phyloP scores from a whole-genome alignment of 2,329 filamentous ascomycete species.

The Gnomoniopsis smithogilvyi region DNA sequence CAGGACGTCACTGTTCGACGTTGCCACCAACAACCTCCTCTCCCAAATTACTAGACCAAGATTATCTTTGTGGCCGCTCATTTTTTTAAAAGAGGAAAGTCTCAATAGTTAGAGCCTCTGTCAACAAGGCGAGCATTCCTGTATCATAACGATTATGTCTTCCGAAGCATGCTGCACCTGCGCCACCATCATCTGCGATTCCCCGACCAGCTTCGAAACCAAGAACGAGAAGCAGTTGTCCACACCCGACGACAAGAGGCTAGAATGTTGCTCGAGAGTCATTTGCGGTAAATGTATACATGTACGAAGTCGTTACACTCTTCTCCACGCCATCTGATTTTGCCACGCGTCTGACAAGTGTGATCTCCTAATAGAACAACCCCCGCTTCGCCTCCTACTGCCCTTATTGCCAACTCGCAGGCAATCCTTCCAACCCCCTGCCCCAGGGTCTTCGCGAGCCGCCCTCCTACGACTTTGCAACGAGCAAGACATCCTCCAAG shows the following conservation, averaged over 20 bases:
- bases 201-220: slow-evolving; percentile 48
- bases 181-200: slow-evolving; percentile 55
- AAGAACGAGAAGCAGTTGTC: slow-evolving; percentile 59
- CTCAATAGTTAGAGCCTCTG: background rate
- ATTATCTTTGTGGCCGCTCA: background rate
- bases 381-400: slow-evolving; percentile 63
- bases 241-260: slow-evolving; percentile 47
- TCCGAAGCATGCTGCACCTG: slow-evolving; percentile 66
- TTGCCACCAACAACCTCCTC: slow-evolving; percentile 6
- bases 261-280: slow-evolving; percentile 66
- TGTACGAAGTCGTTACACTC: slow-evolving; percentile 36
- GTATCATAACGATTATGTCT: slow-evolving; percentile 2
- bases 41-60: background rate
- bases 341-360: background rate
- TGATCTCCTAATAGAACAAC: slow-evolving; percentile 48
- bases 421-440: slow-evolving; percentile 49
- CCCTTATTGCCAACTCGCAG: slow-evolving; percentile 75
- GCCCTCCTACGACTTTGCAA: slow-evolving; percentile 56
- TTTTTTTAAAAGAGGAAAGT: background rate
- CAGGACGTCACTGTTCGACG: background rate
- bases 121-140: too few relatives aligned
- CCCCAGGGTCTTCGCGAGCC: slow-evolving; percentile 65
- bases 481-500: slow-evolving; percentile 26
- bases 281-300: slow-evolving; percentile 71
- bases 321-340: background rate